These are phyloP conservation scores for Auriscalpium orientale DNA, from an alignment of 768 basidiomycete species.

Conservation along the genomic window DNA sequence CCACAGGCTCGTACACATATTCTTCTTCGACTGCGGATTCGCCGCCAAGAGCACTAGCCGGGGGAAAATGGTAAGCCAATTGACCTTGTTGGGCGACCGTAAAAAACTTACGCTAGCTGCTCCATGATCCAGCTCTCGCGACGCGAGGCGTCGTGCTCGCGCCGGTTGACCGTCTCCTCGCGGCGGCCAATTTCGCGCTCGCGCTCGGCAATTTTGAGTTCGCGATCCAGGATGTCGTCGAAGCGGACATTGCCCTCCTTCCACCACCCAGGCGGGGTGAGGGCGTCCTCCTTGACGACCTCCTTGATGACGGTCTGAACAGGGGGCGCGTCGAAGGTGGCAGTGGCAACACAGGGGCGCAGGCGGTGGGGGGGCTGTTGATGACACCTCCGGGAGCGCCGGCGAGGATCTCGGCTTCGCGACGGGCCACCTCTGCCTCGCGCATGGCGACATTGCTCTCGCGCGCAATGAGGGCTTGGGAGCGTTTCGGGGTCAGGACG, in stretches of 20 bases:
- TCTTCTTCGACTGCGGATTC: conserved; percentile 74
- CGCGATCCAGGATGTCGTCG: conserved; percentile 78
- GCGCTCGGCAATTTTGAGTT: conserved; percentile 77
- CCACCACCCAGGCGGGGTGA: conserved; percentile 77
- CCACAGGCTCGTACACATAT: conserved; percentile 64
- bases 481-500: conserved; percentile 74
- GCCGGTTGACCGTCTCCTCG: conserved; percentile 77
- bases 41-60: conserved; percentile 59
- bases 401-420: conserved; percentile 78
- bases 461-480: conserved; percentile 70
- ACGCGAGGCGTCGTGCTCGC: conserved; percentile 81
- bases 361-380: conserved; percentile 42
- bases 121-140: conserved; percentile 93
- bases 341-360: conserved; percentile 56
- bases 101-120: conserved; percentile 65
- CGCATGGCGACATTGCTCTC: conserved; percentile 75
- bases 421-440: conserved; percentile 83
- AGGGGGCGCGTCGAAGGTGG: conserved; percentile 47
- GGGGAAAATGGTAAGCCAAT: neutral
- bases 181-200: conserved; percentile 83
- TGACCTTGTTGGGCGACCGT: neutral
- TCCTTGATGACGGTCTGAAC: conserved; percentile 83
- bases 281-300: conserved; percentile 73
- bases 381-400: conserved; percentile 80
- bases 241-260: conserved; percentile 58